Evolutionary conservation across 148 eudicot genomes (phyloP).

Genomic region (Beta vulgaris): DNA sequence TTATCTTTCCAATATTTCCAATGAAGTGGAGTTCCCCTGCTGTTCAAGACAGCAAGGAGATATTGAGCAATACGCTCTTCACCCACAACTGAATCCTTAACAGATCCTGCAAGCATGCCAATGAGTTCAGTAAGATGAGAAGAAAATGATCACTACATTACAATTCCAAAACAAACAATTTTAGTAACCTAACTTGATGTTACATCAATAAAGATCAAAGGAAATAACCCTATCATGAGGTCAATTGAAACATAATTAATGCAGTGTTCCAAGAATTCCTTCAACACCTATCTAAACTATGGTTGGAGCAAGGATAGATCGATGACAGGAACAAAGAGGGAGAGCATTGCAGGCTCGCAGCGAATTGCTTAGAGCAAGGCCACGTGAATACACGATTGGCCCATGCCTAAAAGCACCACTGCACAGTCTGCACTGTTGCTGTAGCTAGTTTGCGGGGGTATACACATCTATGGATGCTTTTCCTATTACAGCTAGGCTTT

Average conservation of each 20-base stretch:
- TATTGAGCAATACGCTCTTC: constrained; percentile 95
- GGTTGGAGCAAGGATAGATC: not conserved
- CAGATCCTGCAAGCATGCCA: constrained; percentile 59
- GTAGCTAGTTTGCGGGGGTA: not conserved
- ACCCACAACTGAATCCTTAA: constrained; percentile 95
- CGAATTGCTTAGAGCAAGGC: not conserved
- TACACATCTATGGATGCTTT: no score
- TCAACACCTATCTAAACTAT: not conserved
- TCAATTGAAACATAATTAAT: not conserved
- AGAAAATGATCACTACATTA: not conserved
- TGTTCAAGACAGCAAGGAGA: constrained; percentile 75
- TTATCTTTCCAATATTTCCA: constrained; percentile 51
- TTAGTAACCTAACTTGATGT: not conserved
- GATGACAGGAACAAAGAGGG: not conserved
- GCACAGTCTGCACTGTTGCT: not conserved
- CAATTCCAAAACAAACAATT: not conserved
- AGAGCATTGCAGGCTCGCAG: not conserved
- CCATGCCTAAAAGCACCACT: not conserved
- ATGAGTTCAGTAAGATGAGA: constrained; percentile 7
- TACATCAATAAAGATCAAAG: constrained; percentile 5
- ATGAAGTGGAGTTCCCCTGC: constrained; percentile 81
- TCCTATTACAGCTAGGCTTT: not conserved
- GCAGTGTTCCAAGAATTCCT: not conserved
- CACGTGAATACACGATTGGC: not conserved
- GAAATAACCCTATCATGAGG: not conserved